Evolutionary conservation across 1,284 basidiomycete genomes (phyloP).

Genomic region (Tilletia indica): DNA sequence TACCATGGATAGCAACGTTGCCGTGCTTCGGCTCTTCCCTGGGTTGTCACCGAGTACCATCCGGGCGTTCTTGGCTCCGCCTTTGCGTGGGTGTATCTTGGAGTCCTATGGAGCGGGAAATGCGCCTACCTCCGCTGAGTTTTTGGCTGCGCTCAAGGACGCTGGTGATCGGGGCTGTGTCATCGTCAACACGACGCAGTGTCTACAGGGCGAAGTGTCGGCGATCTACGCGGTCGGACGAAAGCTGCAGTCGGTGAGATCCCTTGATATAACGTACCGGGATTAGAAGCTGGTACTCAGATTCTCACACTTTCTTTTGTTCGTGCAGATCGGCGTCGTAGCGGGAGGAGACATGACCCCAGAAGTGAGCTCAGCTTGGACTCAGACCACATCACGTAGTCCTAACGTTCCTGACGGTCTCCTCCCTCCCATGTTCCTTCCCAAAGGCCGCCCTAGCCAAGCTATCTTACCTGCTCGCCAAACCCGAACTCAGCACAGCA

Average conservation of each 20-base stretch:
- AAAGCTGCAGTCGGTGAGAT: constrained; percentile 69
- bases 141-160: constrained; percentile 66
- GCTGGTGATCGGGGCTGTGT: constrained; percentile 79
- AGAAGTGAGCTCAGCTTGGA: constrained; percentile 59
- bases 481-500: constrained; percentile 68
- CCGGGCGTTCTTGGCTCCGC: constrained; percentile 42
- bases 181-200: constrained; percentile 87
- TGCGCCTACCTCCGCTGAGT: constrained; percentile 56
- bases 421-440: constrained; percentile 50
- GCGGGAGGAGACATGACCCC: constrained; percentile 77
- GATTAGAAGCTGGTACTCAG: background rate
- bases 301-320: background rate
- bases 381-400: too few relatives aligned
- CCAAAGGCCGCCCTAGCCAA: constrained; percentile 76
- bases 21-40: constrained; percentile 70
- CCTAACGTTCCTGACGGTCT: too few relatives aligned
- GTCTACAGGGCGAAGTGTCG: constrained; percentile 63
- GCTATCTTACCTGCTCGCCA: constrained; percentile 81
- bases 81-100: constrained; percentile 65
- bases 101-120: constrained; percentile 84
- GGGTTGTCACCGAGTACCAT: constrained; percentile 64
- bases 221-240: constrained; percentile 74
- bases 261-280: constrained; percentile 44
- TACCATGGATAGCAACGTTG: constrained; percentile 42
- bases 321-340: constrained; percentile 37